Evolutionary conservation across 2,329 filamentous ascomycete species (phyloP).

Genomic region (Mycosphaerelloides madeirae): DNA sequence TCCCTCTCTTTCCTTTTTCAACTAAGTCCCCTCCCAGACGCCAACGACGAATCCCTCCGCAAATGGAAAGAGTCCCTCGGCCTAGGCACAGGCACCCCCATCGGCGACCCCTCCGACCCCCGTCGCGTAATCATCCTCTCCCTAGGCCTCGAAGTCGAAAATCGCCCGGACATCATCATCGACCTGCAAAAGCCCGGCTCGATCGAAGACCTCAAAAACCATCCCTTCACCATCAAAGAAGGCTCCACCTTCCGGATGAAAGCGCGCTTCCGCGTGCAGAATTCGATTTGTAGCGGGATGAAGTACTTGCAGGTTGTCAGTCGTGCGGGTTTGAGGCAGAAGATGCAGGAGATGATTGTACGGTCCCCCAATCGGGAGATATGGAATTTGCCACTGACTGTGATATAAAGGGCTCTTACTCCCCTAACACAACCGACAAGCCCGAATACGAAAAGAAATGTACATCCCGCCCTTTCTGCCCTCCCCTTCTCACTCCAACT

Average conservation of each 20-base stretch:
- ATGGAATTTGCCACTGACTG: not conserved
- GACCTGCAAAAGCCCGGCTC: conserved; percentile 73
- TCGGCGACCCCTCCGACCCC: conserved; percentile 62
- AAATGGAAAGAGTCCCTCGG: conserved; percentile 97
- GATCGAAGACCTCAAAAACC: conserved; percentile 73
- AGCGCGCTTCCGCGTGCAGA: conserved; percentile 90
- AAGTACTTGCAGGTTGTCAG: conserved; percentile 96
- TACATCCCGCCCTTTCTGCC: conserved; percentile 48
- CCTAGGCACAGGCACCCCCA: conserved; percentile 58
- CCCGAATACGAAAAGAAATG: conserved; percentile 85
- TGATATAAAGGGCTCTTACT: conserved; percentile 74
- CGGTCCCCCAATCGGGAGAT: no score
- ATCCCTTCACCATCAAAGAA: conserved; percentile 98
- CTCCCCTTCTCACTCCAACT: not conserved
- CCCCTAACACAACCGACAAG: conserved; percentile 85
- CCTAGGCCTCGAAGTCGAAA: conserved; percentile 78
- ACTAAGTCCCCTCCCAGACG: conserved; percentile 41
- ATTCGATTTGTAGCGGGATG: conserved; percentile 88
- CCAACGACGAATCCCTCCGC: conserved; percentile 86
- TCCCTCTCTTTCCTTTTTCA: not conserved
- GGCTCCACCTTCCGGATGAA: conserved; percentile 91
- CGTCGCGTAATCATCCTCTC: conserved; percentile 91
- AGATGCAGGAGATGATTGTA: conserved; percentile 95
- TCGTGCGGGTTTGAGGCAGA: conserved; percentile 80
- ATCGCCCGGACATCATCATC: conserved; percentile 79